Base-by-base conservation (phyloP, 1,284 basidiomycete genomes). In the Spongispora temasekensis region DNA sequence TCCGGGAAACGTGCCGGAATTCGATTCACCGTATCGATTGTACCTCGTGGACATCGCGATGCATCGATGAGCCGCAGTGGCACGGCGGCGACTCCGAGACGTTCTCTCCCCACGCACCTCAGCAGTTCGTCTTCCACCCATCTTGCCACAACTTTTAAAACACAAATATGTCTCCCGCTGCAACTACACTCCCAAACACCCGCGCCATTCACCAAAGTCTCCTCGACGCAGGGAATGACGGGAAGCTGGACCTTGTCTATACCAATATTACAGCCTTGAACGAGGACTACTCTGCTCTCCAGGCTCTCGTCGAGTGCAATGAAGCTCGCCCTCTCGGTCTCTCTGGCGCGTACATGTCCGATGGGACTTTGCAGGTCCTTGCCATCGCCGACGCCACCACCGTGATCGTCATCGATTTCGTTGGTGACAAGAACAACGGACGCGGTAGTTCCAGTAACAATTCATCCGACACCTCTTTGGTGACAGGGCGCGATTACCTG, bases 241-340 rank as follows among this genome's bases (percentile, higher is more conserved):
- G 68, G 35, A 73, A 19, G 28, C 56, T 75, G 34, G 60, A 64
- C 0, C 35, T 70, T 31, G n/a, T 57, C 28, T 19, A 62, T 9
- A 30, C 64, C 58, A 64, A 60, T 7, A 64, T 75, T 62, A 56
- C 67, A 6, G 53, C 48, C 50, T 51, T 73, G 37, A 64, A 72
- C 51, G 62, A 71, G 13, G 73, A 75, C 32, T 31, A 63, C 40
- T 3, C 53, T 30, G 61, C 61, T n/a, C 28, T 73, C 15, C 63
- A 64, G 27, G 59, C 57, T 28, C 27, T 76, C 56, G 64, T 76
- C 9, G 63, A 75, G 52, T 64, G 69, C 59, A 73, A 73, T 59
- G 74, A 76, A 17, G 71, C 72, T 10, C 72, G 67, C 19, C 58
- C 75, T 48, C 69, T 73, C 10, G 75, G 72, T 40, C 69, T 73